Conservation (phyloP, 2,329 filamentous ascomycete genomes). For the Aspergillus versicolor region DNA sequence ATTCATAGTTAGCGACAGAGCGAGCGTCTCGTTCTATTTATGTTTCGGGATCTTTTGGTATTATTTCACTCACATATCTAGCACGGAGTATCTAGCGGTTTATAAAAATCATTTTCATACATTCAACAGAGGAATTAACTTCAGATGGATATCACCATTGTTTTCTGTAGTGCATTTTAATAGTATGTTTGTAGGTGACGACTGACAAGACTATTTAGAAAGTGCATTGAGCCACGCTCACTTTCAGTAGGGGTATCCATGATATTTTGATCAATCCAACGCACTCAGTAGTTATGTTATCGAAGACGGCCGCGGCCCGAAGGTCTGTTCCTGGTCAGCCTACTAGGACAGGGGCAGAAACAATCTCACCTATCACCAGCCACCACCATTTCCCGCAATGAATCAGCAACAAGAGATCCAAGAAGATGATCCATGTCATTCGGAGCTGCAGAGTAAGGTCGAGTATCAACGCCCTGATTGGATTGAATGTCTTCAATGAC, state of each 20-base stretch:
- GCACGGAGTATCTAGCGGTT: not conserved
- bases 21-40: not conserved
- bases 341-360: not conserved
- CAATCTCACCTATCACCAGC: not conserved
- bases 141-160: not conserved
- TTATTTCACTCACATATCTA: not conserved
- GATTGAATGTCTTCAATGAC: too few relatives aligned
- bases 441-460: too few relatives aligned
- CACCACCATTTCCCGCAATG: not conserved
- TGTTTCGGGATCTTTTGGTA: not conserved
- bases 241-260: not conserved
- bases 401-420: too few relatives aligned
- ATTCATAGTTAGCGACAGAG: conserved; percentile 9
- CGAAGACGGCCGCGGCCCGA: too few relatives aligned
- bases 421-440: too few relatives aligned
- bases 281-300: not conserved
- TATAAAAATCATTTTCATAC: not conserved
- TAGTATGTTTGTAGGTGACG: not conserved
- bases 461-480: too few relatives aligned
- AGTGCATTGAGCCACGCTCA: not conserved
- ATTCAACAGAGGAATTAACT: not conserved
- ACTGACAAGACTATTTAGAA: not conserved
- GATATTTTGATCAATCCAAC: not conserved
- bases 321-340: not conserved
- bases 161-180: not conserved